Conservation (phyloP, 371 early-diverging fungal genomes). For the Apophysomyces sp. region DNA sequence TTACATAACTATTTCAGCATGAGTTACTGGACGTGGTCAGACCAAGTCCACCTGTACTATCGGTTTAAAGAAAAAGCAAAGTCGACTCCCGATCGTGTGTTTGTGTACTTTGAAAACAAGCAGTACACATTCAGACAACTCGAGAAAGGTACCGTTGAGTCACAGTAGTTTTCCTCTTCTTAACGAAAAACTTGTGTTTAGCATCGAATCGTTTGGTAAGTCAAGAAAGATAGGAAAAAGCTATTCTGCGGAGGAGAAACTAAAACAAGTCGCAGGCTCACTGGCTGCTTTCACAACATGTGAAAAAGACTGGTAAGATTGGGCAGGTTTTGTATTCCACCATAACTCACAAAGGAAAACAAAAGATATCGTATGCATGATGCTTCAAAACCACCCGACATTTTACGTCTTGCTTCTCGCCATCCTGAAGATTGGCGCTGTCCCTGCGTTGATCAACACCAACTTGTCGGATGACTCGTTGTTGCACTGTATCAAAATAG, state of each 20-base stretch:
- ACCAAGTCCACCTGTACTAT: constrained; percentile 24
- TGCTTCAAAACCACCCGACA: constrained; percentile 37
- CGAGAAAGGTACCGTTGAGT: constrained; percentile 19
- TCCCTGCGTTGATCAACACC: constrained; percentile 33
- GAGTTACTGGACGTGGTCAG: constrained; percentile 24
- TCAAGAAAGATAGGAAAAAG: background rate
- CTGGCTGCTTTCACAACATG: constrained; percentile 22
- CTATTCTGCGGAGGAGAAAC: no score
- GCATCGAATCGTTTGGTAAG: constrained; percentile 18
- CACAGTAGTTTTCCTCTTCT: background rate
- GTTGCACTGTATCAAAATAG: constrained; percentile 33
- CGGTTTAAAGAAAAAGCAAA: constrained; percentile 28
- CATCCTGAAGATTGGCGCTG: constrained; percentile 33
- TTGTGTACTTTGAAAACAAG: constrained; percentile 31
- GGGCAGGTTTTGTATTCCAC: background rate
- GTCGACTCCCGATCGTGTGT: constrained; percentile 16
- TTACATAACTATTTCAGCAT: constrained; percentile 6
- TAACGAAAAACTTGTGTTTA: constrained; percentile 7
- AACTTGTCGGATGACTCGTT: constrained; percentile 25
- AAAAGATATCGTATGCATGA: constrained; percentile 34
- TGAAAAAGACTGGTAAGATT: constrained; percentile 19
- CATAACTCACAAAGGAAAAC: background rate
- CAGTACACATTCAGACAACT: constrained; percentile 24
- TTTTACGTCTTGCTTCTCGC: constrained; percentile 29
- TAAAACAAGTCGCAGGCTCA: constrained; percentile 13